A percentile compares a stretch with the other conserved stretches of the same genome.
Evolutionary conservation across 2,329 filamentous ascomycete genomes (phyloP).

Genomic region (Sporothrix pallida): DNA sequence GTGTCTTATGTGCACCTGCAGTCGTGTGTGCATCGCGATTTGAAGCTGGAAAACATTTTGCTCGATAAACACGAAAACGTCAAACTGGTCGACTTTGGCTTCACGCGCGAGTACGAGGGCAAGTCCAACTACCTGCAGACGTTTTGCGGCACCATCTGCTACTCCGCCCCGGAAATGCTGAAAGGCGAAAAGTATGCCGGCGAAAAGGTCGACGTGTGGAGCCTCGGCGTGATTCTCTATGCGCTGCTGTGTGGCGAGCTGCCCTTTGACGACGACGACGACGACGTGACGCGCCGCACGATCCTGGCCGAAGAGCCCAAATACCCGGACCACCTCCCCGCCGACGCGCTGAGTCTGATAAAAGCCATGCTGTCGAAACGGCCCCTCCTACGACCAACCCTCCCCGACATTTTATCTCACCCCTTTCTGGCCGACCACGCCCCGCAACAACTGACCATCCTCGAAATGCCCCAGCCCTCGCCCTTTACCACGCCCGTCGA

Average conservation of each 20-base stretch:
- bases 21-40: conserved; percentile 92
- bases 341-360: conserved; percentile 78
- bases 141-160: conserved; percentile 97
- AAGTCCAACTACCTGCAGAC: conserved; percentile 94
- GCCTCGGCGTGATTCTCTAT: conserved; percentile 82
- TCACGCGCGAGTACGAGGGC: conserved; percentile 96
- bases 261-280: conserved; percentile 95
- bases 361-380: conserved; percentile 86
- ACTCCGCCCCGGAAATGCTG: conserved; percentile 97
- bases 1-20: conserved; percentile 95
- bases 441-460: conserved; percentile 83
- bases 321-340: conserved; percentile 79
- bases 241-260: conserved; percentile 83
- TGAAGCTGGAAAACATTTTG: conserved; percentile 96
- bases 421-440: conserved; percentile 88
- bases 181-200: conserved; percentile 98
- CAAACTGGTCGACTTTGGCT: conserved; percentile 97
- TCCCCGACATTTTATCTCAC: conserved; percentile 85
- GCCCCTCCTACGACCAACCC: conserved; percentile 77
- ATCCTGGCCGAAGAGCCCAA: conserved; percentile 86
- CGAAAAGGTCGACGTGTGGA: conserved; percentile 98
- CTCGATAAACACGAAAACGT: conserved; percentile 97
- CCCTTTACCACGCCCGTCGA: conserved; percentile 87
- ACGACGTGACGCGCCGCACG: conserved; percentile 80
- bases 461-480: conserved; percentile 78